Evolutionary conservation across 1,284 basidiomycete genomes (phyloP).

Genomic region (Neotropicomus parvogracilis): DNA sequence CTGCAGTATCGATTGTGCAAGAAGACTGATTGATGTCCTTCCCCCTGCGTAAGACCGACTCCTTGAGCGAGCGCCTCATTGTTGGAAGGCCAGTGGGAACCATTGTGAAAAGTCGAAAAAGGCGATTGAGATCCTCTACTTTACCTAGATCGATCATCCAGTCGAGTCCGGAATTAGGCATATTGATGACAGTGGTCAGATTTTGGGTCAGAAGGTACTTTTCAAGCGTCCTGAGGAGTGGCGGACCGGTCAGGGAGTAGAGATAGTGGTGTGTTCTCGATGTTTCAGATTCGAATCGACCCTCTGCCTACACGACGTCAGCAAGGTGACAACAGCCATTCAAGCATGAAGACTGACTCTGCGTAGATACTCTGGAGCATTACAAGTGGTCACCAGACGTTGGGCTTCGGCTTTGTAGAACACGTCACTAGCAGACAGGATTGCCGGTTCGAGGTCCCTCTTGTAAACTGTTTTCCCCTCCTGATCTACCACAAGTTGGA

Average conservation of each 20-base stretch:
- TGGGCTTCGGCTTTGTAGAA: conserved; percentile 84
- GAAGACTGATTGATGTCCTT: conserved; percentile 73
- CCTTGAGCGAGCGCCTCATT: conserved; percentile 70
- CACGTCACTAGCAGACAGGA: conserved; percentile 72
- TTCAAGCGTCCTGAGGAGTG: conserved; percentile 77
- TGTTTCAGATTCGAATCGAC: conserved; percentile 81
- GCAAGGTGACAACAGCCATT: conserved; percentile 1
- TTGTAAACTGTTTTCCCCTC: conserved; percentile 72
- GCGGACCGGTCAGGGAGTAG: conserved; percentile 66
- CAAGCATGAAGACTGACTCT: conserved; percentile 51
- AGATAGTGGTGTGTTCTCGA: conserved; percentile 90
- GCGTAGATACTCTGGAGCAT: conserved; percentile 80
- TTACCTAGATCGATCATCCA: conserved; percentile 85
- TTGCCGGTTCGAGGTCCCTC: conserved; percentile 79
- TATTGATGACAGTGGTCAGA: conserved; percentile 70
- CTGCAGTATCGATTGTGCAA: conserved; percentile 35
- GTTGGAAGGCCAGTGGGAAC: conserved; percentile 69
- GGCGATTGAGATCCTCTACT: conserved; percentile 71
- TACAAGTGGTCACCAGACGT: conserved; percentile 67
- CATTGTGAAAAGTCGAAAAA: conserved; percentile 77
- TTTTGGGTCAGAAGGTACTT: conserved; percentile 77
- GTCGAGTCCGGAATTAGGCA: conserved; percentile 85
- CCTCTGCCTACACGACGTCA: conserved; percentile 65
- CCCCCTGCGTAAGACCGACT: conserved; percentile 75
- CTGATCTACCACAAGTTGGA: conserved; percentile 57